Percentiles rank a stretch among this genome's conserved stretches.
These are phyloP conservation scores for Trichosporon asahii DNA, from an alignment of 1,284 basidiomycete genomes.

Conservation along the genomic window DNA sequence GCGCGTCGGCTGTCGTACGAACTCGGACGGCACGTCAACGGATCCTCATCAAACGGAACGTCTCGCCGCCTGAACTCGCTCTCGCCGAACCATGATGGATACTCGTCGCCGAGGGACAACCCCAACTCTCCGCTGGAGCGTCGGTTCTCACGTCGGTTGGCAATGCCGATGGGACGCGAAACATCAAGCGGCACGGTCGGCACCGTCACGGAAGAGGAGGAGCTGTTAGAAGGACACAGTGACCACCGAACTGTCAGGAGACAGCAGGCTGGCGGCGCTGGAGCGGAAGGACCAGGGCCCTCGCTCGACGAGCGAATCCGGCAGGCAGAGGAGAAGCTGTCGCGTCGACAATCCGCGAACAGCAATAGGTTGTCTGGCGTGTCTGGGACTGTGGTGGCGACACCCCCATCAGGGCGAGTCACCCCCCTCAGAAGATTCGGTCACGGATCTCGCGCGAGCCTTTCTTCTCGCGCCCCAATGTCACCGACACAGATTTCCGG, in stretches of 20 bases:
- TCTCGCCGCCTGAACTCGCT: background rate
- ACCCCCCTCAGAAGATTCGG: slow-evolving; percentile 1
- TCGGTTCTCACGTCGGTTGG: slow-evolving; percentile 19
- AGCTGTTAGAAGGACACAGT: background rate
- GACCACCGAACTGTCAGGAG: background rate
- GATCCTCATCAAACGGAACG: background rate
- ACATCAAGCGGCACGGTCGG: slow-evolving; percentile 9
- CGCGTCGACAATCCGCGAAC: background rate
- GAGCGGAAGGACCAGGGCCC: background rate
- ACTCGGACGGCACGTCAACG: slow-evolving; percentile 5
- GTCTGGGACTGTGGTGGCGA: background rate
- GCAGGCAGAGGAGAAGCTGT: slow-evolving; percentile 37
- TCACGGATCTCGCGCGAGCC: background rate
- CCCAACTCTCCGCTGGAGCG: slow-evolving; percentile 17
- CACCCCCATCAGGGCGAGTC: slow-evolving; percentile 6
- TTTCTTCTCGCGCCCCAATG: background rate
- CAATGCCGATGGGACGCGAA: slow-evolving; percentile 11
- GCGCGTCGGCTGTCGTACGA: slow-evolving; percentile 5
- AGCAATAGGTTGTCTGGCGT: background rate
- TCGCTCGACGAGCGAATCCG: slow-evolving; percentile 39
- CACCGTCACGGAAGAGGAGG: slow-evolving; percentile 15
- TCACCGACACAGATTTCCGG: background rate
- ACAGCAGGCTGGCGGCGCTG: background rate
- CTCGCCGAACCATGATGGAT: background rate
- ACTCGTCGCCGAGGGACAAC: background rate